Evolutionary conservation across 1,284 basidiomycete genomes (phyloP).

Genomic region (Ustilago tritici): DNA sequence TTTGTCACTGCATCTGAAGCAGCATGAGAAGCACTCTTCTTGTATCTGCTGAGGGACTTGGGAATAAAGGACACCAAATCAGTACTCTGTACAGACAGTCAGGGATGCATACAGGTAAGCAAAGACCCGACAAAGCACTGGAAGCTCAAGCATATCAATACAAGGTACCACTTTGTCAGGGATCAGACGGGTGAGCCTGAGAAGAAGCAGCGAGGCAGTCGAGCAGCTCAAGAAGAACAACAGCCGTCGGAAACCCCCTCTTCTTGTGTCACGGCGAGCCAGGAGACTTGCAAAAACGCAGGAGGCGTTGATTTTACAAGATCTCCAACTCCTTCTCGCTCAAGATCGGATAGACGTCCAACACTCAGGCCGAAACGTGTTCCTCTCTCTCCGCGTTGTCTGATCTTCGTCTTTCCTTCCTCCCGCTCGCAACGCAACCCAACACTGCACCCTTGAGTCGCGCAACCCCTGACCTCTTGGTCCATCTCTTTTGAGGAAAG

Average conservation of each 20-base stretch:
- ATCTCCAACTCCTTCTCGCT: neutral
- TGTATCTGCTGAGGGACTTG: too few species aligned
- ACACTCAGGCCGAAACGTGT: conserved; percentile 10
- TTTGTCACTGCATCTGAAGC: too few species aligned
- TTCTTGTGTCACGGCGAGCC: neutral
- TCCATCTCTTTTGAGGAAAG: neutral
- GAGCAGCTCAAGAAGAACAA: neutral
- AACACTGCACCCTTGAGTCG: conserved; percentile 25
- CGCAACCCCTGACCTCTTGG: neutral
- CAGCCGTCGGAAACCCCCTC: neutral
- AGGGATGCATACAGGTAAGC: too few species aligned
- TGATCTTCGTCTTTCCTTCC: neutral
- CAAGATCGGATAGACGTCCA: conserved; percentile 15
- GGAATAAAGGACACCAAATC: too few species aligned
- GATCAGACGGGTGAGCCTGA: too few species aligned
- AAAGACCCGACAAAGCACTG: too few species aligned
- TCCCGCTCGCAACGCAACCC: conserved; percentile 8
- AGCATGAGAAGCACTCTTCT: too few species aligned
- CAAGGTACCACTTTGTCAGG: too few species aligned
- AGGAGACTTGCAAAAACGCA: neutral
- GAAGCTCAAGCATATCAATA: too few species aligned
- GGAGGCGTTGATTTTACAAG: conserved; percentile 6
- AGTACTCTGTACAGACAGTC: too few species aligned
- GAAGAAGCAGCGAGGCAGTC: neutral
- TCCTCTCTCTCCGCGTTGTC: neutral